Percentiles rank a stretch among this genome's conserved stretches.
phyloP scores from a whole-genome alignment of 2,329 filamentous ascomycete genomes.

The Cryoendolithus antarcticus region DNA sequence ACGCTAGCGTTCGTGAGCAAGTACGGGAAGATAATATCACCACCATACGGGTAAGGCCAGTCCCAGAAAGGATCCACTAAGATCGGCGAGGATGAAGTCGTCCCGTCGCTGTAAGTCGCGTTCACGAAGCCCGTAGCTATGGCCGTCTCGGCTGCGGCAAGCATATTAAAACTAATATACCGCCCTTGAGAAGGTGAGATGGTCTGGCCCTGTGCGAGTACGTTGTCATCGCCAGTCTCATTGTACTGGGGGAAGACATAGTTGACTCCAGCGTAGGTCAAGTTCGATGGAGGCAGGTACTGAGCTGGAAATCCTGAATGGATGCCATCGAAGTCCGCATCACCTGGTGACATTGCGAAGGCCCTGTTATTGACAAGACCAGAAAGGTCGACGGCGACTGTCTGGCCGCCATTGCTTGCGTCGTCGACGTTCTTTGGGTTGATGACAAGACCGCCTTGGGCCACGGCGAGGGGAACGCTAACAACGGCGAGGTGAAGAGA shows the following conservation, averaged over 20 bases:
- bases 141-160: conserved; percentile 28
- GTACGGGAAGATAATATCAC: conserved; percentile 29
- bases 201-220: conserved; percentile 25
- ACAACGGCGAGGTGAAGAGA: conserved; percentile 2
- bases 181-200: conserved; percentile 20
- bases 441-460: conserved; percentile 16
- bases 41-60: conserved; percentile 30
- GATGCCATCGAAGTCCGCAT: conserved; percentile 25
- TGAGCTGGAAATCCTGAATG: conserved; percentile 27
- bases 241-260: conserved; percentile 28
- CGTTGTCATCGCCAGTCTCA: conserved; percentile 26
- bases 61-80: conserved; percentile 27
- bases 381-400: conserved; percentile 16
- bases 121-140: conserved; percentile 27
- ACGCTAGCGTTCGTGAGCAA: conserved; percentile 24
- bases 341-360: conserved; percentile 24
- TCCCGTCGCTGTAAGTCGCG: conserved; percentile 26
- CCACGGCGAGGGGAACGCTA: conserved; percentile 8
- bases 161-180: conserved; percentile 29
- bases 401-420: conserved; percentile 8
- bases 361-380: conserved; percentile 24
- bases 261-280: conserved; percentile 26
- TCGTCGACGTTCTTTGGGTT: conserved; percentile 18
- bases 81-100: conserved; percentile 21
- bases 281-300: conserved; percentile 21